Evolutionary conservation across 108 stramenopile genomes (phyloP).

Genomic region (Chaetoceros tenuissimus): DNA sequence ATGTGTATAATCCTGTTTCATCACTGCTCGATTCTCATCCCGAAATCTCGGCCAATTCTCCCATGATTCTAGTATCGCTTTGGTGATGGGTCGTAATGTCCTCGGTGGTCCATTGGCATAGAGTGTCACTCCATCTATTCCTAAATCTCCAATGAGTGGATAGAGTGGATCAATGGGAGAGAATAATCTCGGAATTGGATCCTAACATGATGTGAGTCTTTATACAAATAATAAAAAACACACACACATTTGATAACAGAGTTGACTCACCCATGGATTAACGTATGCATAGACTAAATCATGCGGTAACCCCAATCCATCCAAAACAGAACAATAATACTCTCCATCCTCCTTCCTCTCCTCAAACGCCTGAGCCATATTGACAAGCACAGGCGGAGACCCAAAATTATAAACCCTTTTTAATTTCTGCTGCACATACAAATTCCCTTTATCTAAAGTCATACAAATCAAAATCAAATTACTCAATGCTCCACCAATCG

Average conservation of each 20-base stretch:
- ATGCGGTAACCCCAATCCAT: constrained; percentile 42
- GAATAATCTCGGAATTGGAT: constrained; percentile 70
- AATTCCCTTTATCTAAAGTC: constrained; percentile 35
- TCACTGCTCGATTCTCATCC: constrained; percentile 34
- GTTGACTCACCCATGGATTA: constrained; percentile 66
- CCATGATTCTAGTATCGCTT: constrained; percentile 58
- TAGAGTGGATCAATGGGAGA: constrained; percentile 60
- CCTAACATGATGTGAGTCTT: constrained; percentile 14
- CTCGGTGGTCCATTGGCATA: constrained; percentile 66
- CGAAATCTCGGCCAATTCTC: constrained; percentile 77
- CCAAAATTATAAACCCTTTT: constrained; percentile 64
- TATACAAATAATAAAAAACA: background rate
- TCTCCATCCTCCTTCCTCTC: constrained; percentile 6
- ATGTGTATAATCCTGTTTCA: constrained; percentile 38
- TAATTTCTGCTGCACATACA: constrained; percentile 41
- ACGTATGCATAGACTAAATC: constrained; percentile 55
- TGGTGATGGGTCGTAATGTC: constrained; percentile 57
- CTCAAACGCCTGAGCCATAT: constrained; percentile 9
- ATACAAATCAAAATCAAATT: constrained; percentile 45
- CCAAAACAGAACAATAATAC: constrained; percentile 41
- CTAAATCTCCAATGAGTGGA: constrained; percentile 79
- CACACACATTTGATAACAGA: background rate
- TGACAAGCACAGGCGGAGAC: constrained; percentile 59
- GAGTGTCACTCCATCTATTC: constrained; percentile 58
- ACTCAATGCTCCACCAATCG: constrained; percentile 75